Evolutionary conservation across 2,329 filamentous ascomycete genomes (phyloP), one percentile per base, ranked within the genome.

Genomic region (Mariannaea sp.): DNA sequence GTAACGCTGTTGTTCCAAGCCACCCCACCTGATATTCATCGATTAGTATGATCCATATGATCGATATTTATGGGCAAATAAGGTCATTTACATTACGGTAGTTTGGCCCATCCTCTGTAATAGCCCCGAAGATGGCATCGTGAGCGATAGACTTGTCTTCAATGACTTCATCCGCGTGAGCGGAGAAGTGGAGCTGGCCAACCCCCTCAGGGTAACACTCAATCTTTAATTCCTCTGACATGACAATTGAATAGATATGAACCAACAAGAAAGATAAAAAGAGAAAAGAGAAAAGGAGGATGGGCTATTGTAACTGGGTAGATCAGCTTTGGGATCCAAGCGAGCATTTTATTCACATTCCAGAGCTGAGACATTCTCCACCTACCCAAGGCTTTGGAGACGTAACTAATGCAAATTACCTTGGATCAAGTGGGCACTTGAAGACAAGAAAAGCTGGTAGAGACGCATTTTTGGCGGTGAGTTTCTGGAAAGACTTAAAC

Each of bases 1-100:
- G 77, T 27, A 77, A 66, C 20, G 70, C 72, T 0, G 67, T 59
- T 9, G 75, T 75, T n/a, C 73, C 75, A 2, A 73, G 40, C 75
- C 73, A 77, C 40, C 73, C 73, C 5, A 29, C 75, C 70, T 71
- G 48, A 32, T 12, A 32, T 24, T n/a, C n/a, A n/a, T n/a, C 26
- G 26, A 12, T 32, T n/a, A 32, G 29, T 10, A 29, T 12, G 12
- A 24, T 24, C 8, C 8, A 8, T 24, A 24, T 5, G 8, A 24
- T 24, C 22, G 22, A 8, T n/a, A n/a, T n/a, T n/a, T 24, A 5
- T 24, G 22, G 22, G 22, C 8, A 32, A 4, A 32, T 13, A 10
- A 12, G 13, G 29, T 6, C 13, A n/a, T n/a, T 6, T 12, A 49
- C 33, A 17, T 35, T 35, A n/a, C 32, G 32, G 32, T 35, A 35